Percentiles rank a stretch among this genome's conserved stretches.
Evolutionary conservation across 345 rosid species (phyloP).

Genomic region (Eucalyptus pauciflora): DNA sequence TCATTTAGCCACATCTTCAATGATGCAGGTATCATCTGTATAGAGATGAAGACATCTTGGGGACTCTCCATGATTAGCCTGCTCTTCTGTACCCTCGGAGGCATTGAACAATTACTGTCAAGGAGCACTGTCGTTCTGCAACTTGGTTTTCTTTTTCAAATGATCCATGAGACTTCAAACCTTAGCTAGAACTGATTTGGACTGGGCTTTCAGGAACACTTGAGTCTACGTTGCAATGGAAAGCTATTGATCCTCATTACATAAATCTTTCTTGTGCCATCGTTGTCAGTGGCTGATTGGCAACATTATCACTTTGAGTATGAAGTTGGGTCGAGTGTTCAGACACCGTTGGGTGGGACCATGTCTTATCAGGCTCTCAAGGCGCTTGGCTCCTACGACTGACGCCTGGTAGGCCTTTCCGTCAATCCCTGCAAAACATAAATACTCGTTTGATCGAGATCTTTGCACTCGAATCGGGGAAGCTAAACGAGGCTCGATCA

Average conservation of each 20-base stretch:
- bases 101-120: background rate
- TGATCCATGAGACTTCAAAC: background rate
- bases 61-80: constrained; percentile 39
- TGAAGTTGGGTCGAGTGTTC: background rate
- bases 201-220: background rate
- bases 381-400: background rate
- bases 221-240: background rate
- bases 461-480: background rate
- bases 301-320: background rate
- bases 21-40: constrained; percentile 34
- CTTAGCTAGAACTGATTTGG: background rate
- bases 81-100: background rate
- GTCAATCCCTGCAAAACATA: background rate
- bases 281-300: background rate
- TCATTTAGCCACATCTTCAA: background rate
- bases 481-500: too few relatives aligned
- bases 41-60: constrained; percentile 50
- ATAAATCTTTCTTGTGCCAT: background rate
- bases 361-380: background rate
- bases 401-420: background rate
- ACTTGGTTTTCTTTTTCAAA: background rate
- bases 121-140: background rate
- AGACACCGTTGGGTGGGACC: background rate
- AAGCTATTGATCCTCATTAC: background rate
- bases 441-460: background rate